Conservation (phyloP, 371 early-diverging fungal species). For the Apophysomyces ossiformis region DNA sequence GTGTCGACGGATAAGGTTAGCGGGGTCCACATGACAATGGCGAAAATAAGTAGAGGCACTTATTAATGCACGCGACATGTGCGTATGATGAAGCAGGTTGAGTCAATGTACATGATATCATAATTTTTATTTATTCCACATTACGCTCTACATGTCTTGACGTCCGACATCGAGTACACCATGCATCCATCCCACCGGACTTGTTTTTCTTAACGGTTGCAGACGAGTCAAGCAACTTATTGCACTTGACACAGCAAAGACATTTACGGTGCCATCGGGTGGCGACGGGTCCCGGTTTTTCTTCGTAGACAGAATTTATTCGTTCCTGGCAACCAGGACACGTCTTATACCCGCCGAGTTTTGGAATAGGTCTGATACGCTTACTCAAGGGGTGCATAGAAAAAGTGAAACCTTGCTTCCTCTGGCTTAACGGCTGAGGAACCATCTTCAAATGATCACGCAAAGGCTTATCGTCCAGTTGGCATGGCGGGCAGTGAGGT, state of each 20-base stretch:
- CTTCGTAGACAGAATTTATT: conserved; percentile 47
- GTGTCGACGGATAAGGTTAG: not conserved
- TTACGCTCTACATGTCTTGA: not conserved
- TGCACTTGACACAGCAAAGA: conserved; percentile 36
- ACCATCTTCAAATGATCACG: not conserved
- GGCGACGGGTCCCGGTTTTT: conserved; percentile 50
- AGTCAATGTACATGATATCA: not conserved
- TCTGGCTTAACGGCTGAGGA: not conserved
- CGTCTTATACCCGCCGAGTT: conserved; percentile 37
- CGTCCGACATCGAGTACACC: conserved; percentile 38
- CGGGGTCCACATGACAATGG: not conserved
- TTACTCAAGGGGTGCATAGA: conserved; percentile 25
- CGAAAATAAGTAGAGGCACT: no score
- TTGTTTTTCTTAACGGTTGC: conserved; percentile 35
- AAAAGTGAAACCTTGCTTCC: no score
- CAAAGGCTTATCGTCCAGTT: conserved; percentile 12
- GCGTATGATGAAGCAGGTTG: no score
- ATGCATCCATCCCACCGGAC: conserved; percentile 27
- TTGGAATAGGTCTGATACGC: conserved; percentile 38
- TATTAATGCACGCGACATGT: no score
- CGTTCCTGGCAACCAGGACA: conserved; percentile 47
- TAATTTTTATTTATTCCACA: no score
- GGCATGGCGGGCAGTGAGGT: conserved; percentile 37
- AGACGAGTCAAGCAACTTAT: conserved; percentile 46
- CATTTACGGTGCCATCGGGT: conserved; percentile 51